Conservation (phyloP, 306 rosid genomes). For the Canavalia gladiata region DNA sequence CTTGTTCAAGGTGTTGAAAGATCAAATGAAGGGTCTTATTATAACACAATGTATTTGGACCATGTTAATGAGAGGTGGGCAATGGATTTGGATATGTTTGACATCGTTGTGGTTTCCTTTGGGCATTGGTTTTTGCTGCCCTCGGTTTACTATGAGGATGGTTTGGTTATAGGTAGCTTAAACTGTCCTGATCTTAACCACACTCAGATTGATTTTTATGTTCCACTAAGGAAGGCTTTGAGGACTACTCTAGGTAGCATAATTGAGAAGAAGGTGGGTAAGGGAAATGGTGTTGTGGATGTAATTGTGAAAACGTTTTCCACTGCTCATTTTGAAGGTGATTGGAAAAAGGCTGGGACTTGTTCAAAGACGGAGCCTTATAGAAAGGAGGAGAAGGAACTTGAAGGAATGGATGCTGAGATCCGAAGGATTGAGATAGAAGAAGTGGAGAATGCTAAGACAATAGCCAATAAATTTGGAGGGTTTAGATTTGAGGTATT, state of each 20-base stretch:
- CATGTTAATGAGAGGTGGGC: constrained; percentile 75
- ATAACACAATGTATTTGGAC: constrained; percentile 68
- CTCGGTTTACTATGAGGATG: constrained; percentile 69
- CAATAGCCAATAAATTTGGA: constrained; percentile 41
- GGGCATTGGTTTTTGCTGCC: constrained; percentile 90
- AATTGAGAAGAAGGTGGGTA: constrained; percentile 54
- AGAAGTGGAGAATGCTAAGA: constrained; percentile 70
- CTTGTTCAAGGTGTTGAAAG: constrained; percentile 75
- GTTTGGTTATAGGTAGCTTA: constrained; percentile 64
- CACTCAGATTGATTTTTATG: constrained; percentile 74
- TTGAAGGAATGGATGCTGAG: constrained; percentile 77
- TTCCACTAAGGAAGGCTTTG: constrained; percentile 65
- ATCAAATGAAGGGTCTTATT: constrained; percentile 51
- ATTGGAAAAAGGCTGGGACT: constrained; percentile 83
- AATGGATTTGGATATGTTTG: constrained; percentile 56
- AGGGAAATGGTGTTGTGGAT: constrained; percentile 47
- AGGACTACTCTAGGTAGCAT: constrained; percentile 59
- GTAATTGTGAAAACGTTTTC: constrained; percentile 76
- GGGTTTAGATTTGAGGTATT: constrained; percentile 61
- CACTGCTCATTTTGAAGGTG: constrained; percentile 86
- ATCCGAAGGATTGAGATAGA: constrained; percentile 69
- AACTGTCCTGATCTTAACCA: constrained; percentile 69
- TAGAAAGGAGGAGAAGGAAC: constrained; percentile 56
- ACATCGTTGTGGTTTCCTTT: constrained; percentile 64
- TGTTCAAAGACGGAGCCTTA: constrained; percentile 75